phyloP scores from a whole-genome alignment of 2,329 filamentous ascomycete genomes.

The Cordyceps cateniannulata region DNA sequence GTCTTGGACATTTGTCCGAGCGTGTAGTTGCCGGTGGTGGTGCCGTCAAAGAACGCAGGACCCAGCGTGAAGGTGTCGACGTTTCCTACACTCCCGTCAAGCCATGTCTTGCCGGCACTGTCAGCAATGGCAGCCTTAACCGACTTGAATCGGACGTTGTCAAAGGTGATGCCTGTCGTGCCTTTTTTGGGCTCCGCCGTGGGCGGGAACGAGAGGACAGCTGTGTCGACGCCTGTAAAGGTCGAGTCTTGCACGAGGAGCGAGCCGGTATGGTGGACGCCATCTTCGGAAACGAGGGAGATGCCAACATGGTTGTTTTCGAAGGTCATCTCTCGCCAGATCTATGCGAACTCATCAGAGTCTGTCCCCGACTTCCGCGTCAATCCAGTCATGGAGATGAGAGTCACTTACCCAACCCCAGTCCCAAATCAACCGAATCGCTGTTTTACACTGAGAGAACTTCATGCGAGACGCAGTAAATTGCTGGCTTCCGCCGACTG shows the following conservation, averaged over 20 bases:
- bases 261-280: slow-evolving; percentile 5
- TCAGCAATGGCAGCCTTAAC: neutral
- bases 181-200: too few species aligned
- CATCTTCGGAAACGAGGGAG: slow-evolving; percentile 8
- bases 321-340: slow-evolving; percentile 30
- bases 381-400: too few species aligned
- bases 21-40: too few species aligned
- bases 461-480: slow-evolving; percentile 57
- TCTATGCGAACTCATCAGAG: slow-evolving; percentile 64
- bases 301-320: neutral
- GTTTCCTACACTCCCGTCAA: too few species aligned
- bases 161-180: too few species aligned
- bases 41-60: too few species aligned
- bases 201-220: neutral
- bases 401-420: slow-evolving; percentile 46
- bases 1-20: too few species aligned
- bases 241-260: neutral
- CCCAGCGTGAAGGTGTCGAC: too few species aligned
- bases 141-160: slow-evolving; percentile 9
- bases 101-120: too few species aligned
- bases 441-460: slow-evolving; percentile 56
- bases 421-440: slow-evolving; percentile 62
- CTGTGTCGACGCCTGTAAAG: neutral
- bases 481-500: too few species aligned
- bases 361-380: too few species aligned